Evolutionary conservation across 768 basidiomycete genomes (phyloP), one percentile per base, ranked within the genome.

Genomic region (Neoboletus magnificus): DNA sequence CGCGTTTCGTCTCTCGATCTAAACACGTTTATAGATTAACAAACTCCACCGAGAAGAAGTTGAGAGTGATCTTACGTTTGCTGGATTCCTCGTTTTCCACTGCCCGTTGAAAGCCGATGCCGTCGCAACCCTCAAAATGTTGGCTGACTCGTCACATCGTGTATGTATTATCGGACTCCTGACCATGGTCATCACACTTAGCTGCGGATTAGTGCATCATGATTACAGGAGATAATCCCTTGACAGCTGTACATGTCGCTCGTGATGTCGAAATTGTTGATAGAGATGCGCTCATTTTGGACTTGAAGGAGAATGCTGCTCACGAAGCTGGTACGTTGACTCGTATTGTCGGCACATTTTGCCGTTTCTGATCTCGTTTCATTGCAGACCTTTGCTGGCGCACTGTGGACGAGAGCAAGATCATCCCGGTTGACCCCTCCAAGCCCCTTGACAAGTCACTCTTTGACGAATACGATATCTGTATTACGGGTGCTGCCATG

Each of bases 181-280:
- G 37, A 3, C 33, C 29, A 22, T 6, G 20, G 32, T 1, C 20
- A 39, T 46, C 42, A 35, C 48, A 9, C 61, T 47, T 5, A 52
- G 30, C 18, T 50, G 42, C 18, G 5, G 7, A 52, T 32, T 23
- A 97, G 93, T 98, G 97, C 69, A 79, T 98, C 54, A 99, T 99
- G 97, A 99, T 99, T 60, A 99, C 97, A 44, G 97, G 97, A 36
- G 97, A 99, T 71, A 98, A 98, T 70, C 97, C 97, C 9, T 75
- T 99, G 50, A 99, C 97, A 0, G 97, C 97, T 9, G 86, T 91
- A 0, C 97, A 98, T 68, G 95, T 99, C 43, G 97, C 97, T 18
- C 82, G 82, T 25, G 93, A 96, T 66, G 97, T 99, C 9, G 96
- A 99, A 66, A 98, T 98, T 57, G 88, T 99, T 20, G 97, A 99